Evolutionary conservation across 768 basidiomycete species (phyloP).

Genomic region (Lentinus tigrinus): DNA sequence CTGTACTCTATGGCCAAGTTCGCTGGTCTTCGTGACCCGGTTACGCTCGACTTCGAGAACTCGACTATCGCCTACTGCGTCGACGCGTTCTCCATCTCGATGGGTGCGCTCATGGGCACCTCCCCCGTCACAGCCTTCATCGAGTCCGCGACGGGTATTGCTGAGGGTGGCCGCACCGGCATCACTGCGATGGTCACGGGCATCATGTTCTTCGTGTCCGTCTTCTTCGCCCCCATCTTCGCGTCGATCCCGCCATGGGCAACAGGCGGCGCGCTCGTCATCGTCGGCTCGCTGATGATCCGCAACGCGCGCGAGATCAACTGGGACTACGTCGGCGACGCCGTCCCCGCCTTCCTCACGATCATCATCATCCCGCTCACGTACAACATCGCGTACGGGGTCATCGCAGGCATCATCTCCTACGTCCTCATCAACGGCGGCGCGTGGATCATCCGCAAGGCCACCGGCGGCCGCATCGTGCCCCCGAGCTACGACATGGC

Average conservation of each 20-base stretch:
- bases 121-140: slow-evolving; percentile 83
- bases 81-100: slow-evolving; percentile 78
- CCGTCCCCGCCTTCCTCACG: slow-evolving; percentile 84
- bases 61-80: slow-evolving; percentile 82
- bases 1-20: slow-evolving; percentile 91
- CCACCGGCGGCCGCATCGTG: slow-evolving; percentile 55
- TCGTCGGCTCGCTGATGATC: slow-evolving; percentile 89
- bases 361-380: slow-evolving; percentile 77
- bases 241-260: slow-evolving; percentile 87
- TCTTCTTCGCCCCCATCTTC: slow-evolving; percentile 89
- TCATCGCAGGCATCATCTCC: slow-evolving; percentile 74
- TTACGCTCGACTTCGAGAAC: slow-evolving; percentile 84
- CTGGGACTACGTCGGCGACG: slow-evolving; percentile 85
- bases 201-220: slow-evolving; percentile 74
- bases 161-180: slow-evolving; percentile 88
- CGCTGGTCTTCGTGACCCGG: slow-evolving; percentile 81
- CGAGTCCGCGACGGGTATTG: slow-evolving; percentile 79
- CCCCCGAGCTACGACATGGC: slow-evolving; percentile 64
- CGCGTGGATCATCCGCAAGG: slow-evolving; percentile 54
- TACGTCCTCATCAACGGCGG: slow-evolving; percentile 75
- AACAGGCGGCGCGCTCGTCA: slow-evolving; percentile 80
- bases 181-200: slow-evolving; percentile 74
- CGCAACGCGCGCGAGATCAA: slow-evolving; percentile 85
- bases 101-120: slow-evolving; percentile 78
- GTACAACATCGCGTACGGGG: slow-evolving; percentile 87